Base-by-base conservation (phyloP, 345 rosid genomes). In the Mercurialis annua region DNA sequence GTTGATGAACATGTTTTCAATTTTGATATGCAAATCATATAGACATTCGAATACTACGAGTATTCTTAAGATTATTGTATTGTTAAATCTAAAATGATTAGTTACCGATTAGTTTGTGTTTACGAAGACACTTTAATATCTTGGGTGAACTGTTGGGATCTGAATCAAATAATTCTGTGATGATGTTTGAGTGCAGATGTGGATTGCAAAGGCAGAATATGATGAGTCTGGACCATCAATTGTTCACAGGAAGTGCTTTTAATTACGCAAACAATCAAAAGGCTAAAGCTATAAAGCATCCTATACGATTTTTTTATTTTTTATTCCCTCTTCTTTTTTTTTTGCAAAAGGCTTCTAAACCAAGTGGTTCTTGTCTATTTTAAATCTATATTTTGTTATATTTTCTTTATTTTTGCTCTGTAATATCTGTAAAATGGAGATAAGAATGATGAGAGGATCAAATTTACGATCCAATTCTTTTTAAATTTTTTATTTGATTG, bases 211-310 rank as follows among this genome's bases (percentile, higher is more conserved):
- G 84, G 87, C 90, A 5, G 90, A 85, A 49, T 83, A 83, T 51
- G 87, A 85, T 46, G 90, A 85, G 66, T 81, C 87, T 0, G 90
- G 90, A 43, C 87, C 90, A 64, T 80, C 87, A 43, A 83, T 85
- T 73, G 87, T 85, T 51, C 90, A 85, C 79, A 81, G 90, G 82
- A 85, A 85, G 78, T 85, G 90, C 82, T 85, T 85, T 77, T 85
- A 76, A 77, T 56, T 55, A 30, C 38, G 54, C 59, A 57, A 69
- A 65, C n/a, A n/a, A n/a, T 65, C 55, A 59, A 59, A 40, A 65
- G 58, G 47, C 46, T 53, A 30, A 18, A 42, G 79, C 65, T 47
- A 70, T 67, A 61, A 50, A 21, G 69, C 71, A 74, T 62, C 65
- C 70, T 68, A 59, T 46, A 75, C 62, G 38, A 5, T 12, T 2